These are phyloP conservation scores for Tricholoma matsutake DNA, from an alignment of 768 basidiomycete species.

Conservation along the genomic window DNA sequence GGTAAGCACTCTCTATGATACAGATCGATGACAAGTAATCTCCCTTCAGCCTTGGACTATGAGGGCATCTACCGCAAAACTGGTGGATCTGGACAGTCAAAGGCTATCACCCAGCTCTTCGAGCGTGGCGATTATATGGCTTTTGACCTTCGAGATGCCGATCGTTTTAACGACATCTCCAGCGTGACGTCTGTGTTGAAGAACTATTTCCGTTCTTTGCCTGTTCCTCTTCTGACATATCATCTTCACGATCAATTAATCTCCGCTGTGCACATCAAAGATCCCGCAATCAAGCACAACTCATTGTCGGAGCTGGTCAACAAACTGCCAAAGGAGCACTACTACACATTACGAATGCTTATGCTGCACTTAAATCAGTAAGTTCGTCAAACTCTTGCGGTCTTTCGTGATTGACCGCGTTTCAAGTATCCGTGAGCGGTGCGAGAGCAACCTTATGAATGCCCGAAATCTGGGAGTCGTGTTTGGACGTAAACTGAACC, in stretches of 20 bases:
- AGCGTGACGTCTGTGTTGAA: constrained; percentile 96
- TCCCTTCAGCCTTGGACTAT: constrained; percentile 74
- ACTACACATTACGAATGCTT: constrained; percentile 74
- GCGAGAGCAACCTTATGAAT: constrained; percentile 86
- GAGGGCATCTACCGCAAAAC: constrained; percentile 99
- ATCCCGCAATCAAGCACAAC: constrained; percentile 53
- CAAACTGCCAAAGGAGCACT: constrained; percentile 84
- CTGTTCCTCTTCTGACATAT: constrained; percentile 86
- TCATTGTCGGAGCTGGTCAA: constrained; percentile 66
- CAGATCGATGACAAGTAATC: background rate
- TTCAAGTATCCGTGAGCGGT: constrained; percentile 56
- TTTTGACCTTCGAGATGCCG: constrained; percentile 84
- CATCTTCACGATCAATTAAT: constrained; percentile 92
- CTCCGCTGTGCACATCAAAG: constrained; percentile 65
- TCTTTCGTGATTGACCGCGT: constrained; percentile 23
- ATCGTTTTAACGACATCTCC: constrained; percentile 96
- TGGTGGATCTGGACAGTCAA: constrained; percentile 89
- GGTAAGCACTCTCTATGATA: constrained; percentile 46
- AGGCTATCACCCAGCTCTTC: constrained; percentile 90
- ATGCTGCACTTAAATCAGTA: constrained; percentile 89
- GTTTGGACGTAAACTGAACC: constrained; percentile 82
- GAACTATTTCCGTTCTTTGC: constrained; percentile 92
- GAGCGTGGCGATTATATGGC: constrained; percentile 87
- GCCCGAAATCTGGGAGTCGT: constrained; percentile 95
- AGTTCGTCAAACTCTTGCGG: constrained; percentile 23